Conservation (phyloP, 2,329 filamentous ascomycete genomes). For the Zymoseptoria brevis region DNA sequence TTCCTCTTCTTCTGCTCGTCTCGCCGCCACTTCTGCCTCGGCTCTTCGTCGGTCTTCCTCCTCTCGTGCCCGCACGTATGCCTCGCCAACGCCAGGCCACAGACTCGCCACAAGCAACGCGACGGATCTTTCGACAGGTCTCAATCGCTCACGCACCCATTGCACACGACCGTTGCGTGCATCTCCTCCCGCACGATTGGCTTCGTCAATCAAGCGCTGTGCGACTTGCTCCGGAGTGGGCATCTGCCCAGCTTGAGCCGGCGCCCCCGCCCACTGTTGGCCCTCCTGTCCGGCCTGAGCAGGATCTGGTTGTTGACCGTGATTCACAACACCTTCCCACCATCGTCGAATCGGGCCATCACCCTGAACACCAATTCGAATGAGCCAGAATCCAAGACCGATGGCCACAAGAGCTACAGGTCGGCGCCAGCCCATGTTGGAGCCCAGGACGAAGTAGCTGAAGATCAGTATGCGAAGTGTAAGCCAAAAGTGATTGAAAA, state of each 20-base stretch:
- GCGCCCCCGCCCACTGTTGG: conserved; percentile 2
- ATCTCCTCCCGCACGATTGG: conserved; percentile 3
- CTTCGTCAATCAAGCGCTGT: conserved; percentile 31
- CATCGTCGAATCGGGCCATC: conserved; percentile 34
- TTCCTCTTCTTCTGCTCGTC: conserved; percentile 22
- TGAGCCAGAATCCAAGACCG: conserved; percentile 34
- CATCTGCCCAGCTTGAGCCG: conserved; percentile 17
- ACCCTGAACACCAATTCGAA: conserved; percentile 36
- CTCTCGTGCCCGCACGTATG: conserved; percentile 49
- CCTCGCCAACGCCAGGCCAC: conserved; percentile 55
- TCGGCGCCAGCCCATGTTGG: conserved; percentile 37
- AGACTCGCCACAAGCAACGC: conserved; percentile 57
- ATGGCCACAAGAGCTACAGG: conserved; percentile 35
- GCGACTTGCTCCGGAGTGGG: conserved; percentile 37
- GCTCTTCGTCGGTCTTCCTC: conserved; percentile 28
- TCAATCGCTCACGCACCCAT: conserved; percentile 30
- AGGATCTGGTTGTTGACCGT: conserved; percentile 14
- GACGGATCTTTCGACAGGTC: conserved; percentile 47
- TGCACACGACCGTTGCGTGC: conserved; percentile 17
- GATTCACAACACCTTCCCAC: conserved; percentile 38
- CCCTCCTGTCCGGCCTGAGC: conserved; percentile 5
- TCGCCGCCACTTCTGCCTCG: conserved; percentile 23
- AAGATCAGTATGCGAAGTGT: conserved; percentile 52
- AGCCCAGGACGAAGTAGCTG: conserved; percentile 49
- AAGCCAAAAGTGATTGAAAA: conserved; percentile 46